These are phyloP conservation scores for Ascochyta pisi DNA, from an alignment of 2,329 filamentous ascomycete genomes.

Conservation along the genomic window DNA sequence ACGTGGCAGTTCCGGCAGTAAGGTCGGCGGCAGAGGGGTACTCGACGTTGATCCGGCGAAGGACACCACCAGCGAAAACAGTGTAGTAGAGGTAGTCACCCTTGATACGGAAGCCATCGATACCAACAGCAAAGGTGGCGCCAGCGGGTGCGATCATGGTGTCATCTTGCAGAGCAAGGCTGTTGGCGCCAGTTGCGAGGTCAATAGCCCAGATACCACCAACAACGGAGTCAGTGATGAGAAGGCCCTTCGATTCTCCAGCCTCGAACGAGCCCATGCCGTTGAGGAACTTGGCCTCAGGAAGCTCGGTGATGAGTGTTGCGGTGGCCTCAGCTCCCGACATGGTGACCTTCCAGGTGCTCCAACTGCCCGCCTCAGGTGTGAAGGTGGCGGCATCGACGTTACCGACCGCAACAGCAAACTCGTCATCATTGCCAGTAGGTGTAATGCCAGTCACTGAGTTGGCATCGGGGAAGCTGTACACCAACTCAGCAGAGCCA, in stretches of 20 bases:
- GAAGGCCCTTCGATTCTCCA: constrained; percentile 13
- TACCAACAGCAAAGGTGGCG: constrained; percentile 15
- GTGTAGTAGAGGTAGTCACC: constrained; percentile 15
- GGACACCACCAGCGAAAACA: constrained; percentile 15
- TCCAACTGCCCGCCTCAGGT: constrained; percentile 15
- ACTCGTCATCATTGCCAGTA: constrained; percentile 14
- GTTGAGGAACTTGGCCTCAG: constrained; percentile 16
- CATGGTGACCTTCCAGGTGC: constrained; percentile 14
- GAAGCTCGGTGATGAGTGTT: constrained; percentile 14
- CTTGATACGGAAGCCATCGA: constrained; percentile 18
- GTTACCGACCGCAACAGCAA: constrained; percentile 19
- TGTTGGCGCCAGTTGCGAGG: constrained; percentile 10
- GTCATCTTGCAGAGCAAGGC: constrained; percentile 16
- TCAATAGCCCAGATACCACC: constrained; percentile 17
- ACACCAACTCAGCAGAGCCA: constrained; percentile 11
- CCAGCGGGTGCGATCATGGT: constrained; percentile 13
- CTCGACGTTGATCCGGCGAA: constrained; percentile 14
- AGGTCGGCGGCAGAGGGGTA: constrained; percentile 9
- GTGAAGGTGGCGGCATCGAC: constrained; percentile 17
- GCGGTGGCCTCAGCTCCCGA: constrained; percentile 5
- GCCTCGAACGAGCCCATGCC: constrained; percentile 11
- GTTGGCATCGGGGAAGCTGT: constrained; percentile 16
- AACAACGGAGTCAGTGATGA: constrained; percentile 16
- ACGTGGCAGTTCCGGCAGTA: constrained; percentile 11
- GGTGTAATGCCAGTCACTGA: constrained; percentile 17